Percentiles rank a stretch among this genome's conserved stretches.
Evolutionary conservation across 805 yeast species (phyloP).

Genomic region (Saccharomycopsis malanga): DNA sequence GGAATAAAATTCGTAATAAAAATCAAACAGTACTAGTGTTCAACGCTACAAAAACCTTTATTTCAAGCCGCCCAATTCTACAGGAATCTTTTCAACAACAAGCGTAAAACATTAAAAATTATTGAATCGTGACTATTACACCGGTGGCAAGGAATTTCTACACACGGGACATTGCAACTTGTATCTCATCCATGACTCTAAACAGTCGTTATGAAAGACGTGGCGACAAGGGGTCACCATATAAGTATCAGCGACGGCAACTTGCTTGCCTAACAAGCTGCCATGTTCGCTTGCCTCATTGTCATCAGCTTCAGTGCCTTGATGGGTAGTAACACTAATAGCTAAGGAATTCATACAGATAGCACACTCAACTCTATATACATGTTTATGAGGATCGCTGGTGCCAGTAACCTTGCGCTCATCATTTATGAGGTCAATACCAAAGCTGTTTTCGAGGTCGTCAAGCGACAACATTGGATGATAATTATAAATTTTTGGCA

Average conservation of each 20-base stretch:
- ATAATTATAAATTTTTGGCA: slow-evolving; percentile 81
- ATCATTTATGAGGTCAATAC: slow-evolving; percentile 38
- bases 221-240: slow-evolving; percentile 92
- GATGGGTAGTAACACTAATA: neutral
- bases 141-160: slow-evolving; percentile 76
- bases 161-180: slow-evolving; percentile 93
- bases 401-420: slow-evolving; percentile 23
- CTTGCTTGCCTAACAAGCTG: neutral
- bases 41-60: too few relatives aligned
- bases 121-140: too few relatives aligned
- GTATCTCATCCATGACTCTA: slow-evolving; percentile 90
- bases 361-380: slow-evolving; percentile 66
- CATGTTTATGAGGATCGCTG: slow-evolving; percentile 26
- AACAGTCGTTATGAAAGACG: slow-evolving; percentile 81
- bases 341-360: slow-evolving; percentile 61
- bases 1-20: too few relatives aligned
- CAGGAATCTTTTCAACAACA: too few relatives aligned
- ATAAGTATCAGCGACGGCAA: slow-evolving; percentile 34
- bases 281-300: neutral
- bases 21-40: too few relatives aligned
- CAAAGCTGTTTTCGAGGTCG: slow-evolving; percentile 59
- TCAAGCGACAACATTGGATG: slow-evolving; percentile 56
- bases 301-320: neutral
- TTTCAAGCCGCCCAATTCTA: too few relatives aligned
- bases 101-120: too few relatives aligned